These are phyloP conservation scores for Delphinella strobiligena DNA, from an alignment of 2,329 filamentous ascomycete species.

Conservation along the genomic window DNA sequence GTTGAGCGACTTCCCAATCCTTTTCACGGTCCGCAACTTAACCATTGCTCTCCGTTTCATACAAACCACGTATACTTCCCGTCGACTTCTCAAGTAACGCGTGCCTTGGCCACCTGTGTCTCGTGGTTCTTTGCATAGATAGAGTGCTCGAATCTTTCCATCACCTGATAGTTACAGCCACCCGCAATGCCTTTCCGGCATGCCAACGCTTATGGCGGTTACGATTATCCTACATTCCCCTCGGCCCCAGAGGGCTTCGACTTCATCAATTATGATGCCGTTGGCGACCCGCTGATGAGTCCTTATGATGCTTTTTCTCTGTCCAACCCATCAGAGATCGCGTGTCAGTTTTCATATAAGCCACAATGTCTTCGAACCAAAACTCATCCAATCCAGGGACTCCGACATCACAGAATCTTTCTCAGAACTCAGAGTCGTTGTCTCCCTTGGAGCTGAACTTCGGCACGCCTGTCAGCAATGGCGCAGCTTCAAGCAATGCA, in stretches of 20 bases:
- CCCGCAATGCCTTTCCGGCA: neutral
- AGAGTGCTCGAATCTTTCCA: too few species aligned
- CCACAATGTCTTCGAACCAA: neutral
- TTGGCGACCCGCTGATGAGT: neutral
- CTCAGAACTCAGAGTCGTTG: conserved; percentile 5
- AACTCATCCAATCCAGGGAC: conserved; percentile 9
- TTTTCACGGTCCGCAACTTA: too few species aligned
- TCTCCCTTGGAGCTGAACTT: conserved; percentile 3
- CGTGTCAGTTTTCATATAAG: neutral
- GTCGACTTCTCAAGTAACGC: neutral
- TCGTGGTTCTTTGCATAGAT: too few species aligned
- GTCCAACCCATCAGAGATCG: neutral
- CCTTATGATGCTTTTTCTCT: conserved; percentile 3
- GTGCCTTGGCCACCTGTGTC: neutral
- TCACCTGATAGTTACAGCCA: neutral
- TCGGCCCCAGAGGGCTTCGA: neutral
- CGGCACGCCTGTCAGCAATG: too few species aligned
- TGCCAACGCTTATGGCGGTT: neutral
- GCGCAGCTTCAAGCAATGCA: too few species aligned
- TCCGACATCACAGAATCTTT: conserved; percentile 4
- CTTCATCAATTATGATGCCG: neutral
- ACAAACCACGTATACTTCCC: too few species aligned
- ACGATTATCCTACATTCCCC: neutral
- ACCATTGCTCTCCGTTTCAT: too few species aligned
- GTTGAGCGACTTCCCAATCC: too few species aligned